These are phyloP conservation scores for Aureobasidium sp. DNA, from an alignment of 2,329 filamentous ascomycete genomes.

Conservation along the genomic window DNA sequence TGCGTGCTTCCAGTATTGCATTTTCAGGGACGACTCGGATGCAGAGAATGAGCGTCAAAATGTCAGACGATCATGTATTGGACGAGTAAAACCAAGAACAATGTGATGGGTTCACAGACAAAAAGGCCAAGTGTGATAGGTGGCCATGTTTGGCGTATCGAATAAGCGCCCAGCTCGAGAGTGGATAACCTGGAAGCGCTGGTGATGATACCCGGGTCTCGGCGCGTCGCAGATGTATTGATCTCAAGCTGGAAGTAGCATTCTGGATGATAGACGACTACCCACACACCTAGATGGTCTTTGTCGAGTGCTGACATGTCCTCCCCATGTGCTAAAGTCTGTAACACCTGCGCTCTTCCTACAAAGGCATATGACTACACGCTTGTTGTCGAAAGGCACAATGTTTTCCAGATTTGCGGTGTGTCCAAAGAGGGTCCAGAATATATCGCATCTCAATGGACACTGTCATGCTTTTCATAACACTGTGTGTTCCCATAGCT, in stretches of 20 bases:
- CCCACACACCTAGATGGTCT: no score
- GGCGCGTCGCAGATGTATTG: not conserved
- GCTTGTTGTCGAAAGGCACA: no score
- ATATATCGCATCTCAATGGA: no score
- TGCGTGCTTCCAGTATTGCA: not conserved
- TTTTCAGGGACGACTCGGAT: not conserved
- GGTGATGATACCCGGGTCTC: not conserved
- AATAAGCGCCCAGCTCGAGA: constrained; percentile 2
- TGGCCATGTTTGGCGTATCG: not conserved
- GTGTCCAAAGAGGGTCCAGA: no score
- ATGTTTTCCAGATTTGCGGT: no score
- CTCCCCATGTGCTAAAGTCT: no score
- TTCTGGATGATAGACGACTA: not conserved
- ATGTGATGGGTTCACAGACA: no score
- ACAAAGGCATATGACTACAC: no score
- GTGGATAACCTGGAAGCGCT: constrained; percentile 12
- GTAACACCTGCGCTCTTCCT: no score
- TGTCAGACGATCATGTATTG: not conserved
- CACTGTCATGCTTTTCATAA: no score
- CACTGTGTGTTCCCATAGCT: no score
- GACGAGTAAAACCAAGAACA: not conserved
- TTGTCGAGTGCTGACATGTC: no score
- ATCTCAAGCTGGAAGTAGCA: not conserved
- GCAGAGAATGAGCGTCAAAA: not conserved
- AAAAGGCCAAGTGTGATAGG: not conserved